Evolutionary conservation across 257 asterid genomes (phyloP), one percentile per base, ranked within the genome.

Genomic region (Solanum medicagineum): DNA sequence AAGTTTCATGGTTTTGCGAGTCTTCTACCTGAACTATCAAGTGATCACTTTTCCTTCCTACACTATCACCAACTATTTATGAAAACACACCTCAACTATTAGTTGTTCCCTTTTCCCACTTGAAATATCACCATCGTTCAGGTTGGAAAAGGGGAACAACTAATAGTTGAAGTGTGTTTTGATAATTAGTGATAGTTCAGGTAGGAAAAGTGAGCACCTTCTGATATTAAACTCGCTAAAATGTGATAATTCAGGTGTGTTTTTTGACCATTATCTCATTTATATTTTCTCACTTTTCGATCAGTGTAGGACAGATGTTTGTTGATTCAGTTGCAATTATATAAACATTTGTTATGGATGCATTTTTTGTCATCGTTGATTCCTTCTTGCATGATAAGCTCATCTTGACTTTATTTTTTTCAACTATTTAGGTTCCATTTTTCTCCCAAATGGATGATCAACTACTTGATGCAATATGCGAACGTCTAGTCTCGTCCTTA

Each of bases 381-480:
- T 26, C 81, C 80, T 57, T 40, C 55, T 69, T 70, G n/a, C 57
- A 29, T 83, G 69, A 51, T 81, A 65, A 87, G 70, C 83, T 80
- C 77, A 42, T 22, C 53, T 45, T 24, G 45, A 75, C 54, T 36
- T 84, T 29, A 45, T 87, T 10, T 81, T 8, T 82, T 74, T 15
- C 15, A 36, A 80, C 26, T 49, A 55, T 57, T 55, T 88, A 94
- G 98, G 99, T 95, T 59, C 99, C 97, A 1, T 95, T 94, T 88
- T 95, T 94, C 92, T 94, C 99, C 17, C 97, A 94, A 86, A 95
- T 95, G 99, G 99, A 95, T 77, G 98, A 95, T 87, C 99, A 93
- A 81, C 85, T 95, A 84, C 98, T 95, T 1, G 98, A 94, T 73
- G 99, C 99, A 40, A 95, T 95, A 92, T 95, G 99, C 24, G 98